phyloP scores from a whole-genome alignment of 225 moss, liverwort and hornwort genomes.

The Bryum argenteum region DNA sequence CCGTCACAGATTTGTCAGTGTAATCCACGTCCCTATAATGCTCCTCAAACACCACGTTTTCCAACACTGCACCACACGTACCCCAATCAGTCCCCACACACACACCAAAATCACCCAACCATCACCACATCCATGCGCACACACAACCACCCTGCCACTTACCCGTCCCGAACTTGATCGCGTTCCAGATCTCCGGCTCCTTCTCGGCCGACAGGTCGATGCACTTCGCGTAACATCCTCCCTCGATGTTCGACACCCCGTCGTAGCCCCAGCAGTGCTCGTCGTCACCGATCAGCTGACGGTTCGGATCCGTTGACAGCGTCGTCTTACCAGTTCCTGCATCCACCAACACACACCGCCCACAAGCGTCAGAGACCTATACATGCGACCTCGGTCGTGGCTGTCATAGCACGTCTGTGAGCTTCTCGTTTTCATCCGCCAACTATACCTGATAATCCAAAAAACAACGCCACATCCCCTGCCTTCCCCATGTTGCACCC shows the following conservation, averaged over 20 bases:
- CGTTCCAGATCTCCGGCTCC: constrained; percentile 98
- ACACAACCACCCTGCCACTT: neutral
- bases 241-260: constrained; percentile 96
- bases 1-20: constrained; percentile 87
- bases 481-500: constrained; percentile 99
- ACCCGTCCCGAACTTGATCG: constrained; percentile 99
- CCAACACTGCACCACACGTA: constrained; percentile 61
- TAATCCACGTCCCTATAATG: constrained; percentile 89
- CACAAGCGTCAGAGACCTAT: constrained; percentile 1
- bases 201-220: constrained; percentile 85
- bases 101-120: neutral
- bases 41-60: constrained; percentile 97
- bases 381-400: neutral
- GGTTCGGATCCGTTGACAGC: constrained; percentile 87
- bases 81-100: neutral
- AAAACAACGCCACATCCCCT: constrained; percentile 99
- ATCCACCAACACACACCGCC: constrained; percentile 34
- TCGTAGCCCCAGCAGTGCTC: constrained; percentile 93
- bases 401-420: constrained; percentile 52
- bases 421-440: constrained; percentile 74
- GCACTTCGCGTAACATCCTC: constrained; percentile 97
- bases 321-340: constrained; percentile 99
- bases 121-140: neutral
- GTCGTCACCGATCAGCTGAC: constrained; percentile 90
- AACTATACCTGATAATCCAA: constrained; percentile 99